Conservation (phyloP, 2,329 filamentous ascomycete genomes). For the Clarireedia hainanense region DNA sequence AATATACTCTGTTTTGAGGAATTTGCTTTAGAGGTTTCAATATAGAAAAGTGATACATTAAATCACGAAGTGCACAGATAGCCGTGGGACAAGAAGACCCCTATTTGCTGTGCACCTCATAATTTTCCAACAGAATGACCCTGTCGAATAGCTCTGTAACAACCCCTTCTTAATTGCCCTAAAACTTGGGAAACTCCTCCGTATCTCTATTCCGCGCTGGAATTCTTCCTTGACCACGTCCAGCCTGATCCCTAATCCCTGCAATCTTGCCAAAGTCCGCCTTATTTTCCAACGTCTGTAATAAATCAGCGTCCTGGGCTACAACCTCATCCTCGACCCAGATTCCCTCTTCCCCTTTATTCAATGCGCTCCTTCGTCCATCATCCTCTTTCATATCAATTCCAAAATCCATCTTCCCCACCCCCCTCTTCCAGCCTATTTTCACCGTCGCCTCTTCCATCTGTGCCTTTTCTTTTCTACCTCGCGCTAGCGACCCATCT, state of each 20-base stretch:
- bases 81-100: no score
- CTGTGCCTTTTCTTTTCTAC: not conserved
- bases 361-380: not conserved
- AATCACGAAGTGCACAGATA: no score
- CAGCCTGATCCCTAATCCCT: not conserved
- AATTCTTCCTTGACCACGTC: not conserved
- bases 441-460: constrained; percentile 1
- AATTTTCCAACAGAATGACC: not conserved
- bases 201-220: not conserved
- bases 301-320: not conserved
- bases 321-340: constrained; percentile 6
- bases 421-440: constrained; percentile 3
- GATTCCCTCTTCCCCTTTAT: not conserved
- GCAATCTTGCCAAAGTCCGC: constrained; percentile 1
- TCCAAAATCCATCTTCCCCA: constrained; percentile 5
- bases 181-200: constrained; percentile 6
- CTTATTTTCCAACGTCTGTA: not conserved
- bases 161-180: not conserved
- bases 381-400: constrained; percentile 1
- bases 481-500: not conserved
- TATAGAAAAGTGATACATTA: no score
- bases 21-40: no score
- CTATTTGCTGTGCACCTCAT: not conserved
- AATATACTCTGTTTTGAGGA: no score
- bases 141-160: no score